A percentile compares a stretch with the other conserved stretches of the same genome.
Conservation (phyloP, 1,284 basidiomycete species). For the Caloboletus firmus region DNA sequence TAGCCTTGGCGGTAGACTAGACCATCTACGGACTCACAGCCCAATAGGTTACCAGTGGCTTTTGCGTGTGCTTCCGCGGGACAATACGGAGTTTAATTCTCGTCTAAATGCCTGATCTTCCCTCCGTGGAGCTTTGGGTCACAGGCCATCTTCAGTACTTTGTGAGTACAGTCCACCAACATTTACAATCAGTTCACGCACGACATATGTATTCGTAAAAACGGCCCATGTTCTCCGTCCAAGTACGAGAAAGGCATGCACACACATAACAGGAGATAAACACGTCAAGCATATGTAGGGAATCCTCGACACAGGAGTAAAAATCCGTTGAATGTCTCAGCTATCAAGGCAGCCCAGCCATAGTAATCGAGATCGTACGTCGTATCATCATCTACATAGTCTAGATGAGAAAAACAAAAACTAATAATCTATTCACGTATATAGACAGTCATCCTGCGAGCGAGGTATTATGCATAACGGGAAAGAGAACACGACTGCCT, state of each 20-base stretch:
- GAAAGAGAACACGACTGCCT: background rate
- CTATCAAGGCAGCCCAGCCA: background rate
- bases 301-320: background rate
- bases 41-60: too few species aligned
- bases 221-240: background rate
- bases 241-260: background rate
- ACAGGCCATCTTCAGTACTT: too few species aligned
- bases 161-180: too few species aligned
- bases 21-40: background rate
- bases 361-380: background rate
- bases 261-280: background rate
- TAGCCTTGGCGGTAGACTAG: background rate
- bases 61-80: background rate
- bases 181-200: background rate
- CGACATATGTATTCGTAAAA: background rate
- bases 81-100: background rate
- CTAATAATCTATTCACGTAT: constrained; percentile 10
- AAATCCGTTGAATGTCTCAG: background rate
- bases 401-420: constrained; percentile 1
- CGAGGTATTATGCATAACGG: constrained; percentile 9
- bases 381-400: constrained; percentile 16
- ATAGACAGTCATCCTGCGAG: constrained; percentile 6
- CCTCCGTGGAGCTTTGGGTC: too few species aligned
- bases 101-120: too few species aligned
- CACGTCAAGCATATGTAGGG: background rate